These are phyloP conservation scores for Setomelanomma holmii DNA, from an alignment of 2,329 filamentous ascomycete genomes.

Conservation along the genomic window DNA sequence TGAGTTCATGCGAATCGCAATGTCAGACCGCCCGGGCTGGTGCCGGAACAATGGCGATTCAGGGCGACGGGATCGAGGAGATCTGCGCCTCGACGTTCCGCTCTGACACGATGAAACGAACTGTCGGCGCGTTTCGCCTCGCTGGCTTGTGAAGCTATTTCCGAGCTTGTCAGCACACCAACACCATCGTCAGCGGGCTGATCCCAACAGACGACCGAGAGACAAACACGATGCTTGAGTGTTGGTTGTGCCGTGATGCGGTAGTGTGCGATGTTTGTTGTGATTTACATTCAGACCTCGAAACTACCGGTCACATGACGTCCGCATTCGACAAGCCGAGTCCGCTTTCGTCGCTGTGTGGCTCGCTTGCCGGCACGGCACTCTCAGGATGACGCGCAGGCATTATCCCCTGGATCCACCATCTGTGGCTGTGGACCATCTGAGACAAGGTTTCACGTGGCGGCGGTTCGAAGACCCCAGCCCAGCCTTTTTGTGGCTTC, in stretches of 20 bases:
- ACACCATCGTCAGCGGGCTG: neutral
- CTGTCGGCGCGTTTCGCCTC: slow-evolving; percentile 9
- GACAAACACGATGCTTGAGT: neutral
- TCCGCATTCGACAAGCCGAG: slow-evolving; percentile 9
- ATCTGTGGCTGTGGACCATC: slow-evolving; percentile 26
- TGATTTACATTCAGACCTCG: neutral
- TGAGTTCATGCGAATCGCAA: neutral
- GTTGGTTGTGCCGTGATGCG: neutral
- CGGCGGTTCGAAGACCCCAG: slow-evolving; percentile 25
- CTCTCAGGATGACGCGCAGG: slow-evolving; percentile 44
- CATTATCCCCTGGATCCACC: slow-evolving; percentile 37
- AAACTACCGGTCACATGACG: slow-evolving; percentile 4
- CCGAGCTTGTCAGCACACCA: slow-evolving; percentile 1
- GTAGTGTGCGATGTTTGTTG: neutral
- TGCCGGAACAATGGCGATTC: slow-evolving; percentile 1
- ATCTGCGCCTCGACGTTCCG: slow-evolving; percentile 4
- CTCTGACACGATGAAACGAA: slow-evolving; percentile 13
- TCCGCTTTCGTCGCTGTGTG: slow-evolving; percentile 17
- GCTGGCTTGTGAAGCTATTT: slow-evolving; percentile 5
- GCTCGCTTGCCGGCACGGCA: slow-evolving; percentile 39
- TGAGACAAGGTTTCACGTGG: slow-evolving; percentile 42
- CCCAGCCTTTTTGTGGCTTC: slow-evolving; percentile 36
- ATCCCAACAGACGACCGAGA: slow-evolving; percentile 1
- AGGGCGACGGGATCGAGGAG: slow-evolving; percentile 7
- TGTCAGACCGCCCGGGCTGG: neutral